These are phyloP conservation scores for Trypanosoma scelopori DNA, from an alignment of 208 protist genomes.

Conservation along the genomic window DNA sequence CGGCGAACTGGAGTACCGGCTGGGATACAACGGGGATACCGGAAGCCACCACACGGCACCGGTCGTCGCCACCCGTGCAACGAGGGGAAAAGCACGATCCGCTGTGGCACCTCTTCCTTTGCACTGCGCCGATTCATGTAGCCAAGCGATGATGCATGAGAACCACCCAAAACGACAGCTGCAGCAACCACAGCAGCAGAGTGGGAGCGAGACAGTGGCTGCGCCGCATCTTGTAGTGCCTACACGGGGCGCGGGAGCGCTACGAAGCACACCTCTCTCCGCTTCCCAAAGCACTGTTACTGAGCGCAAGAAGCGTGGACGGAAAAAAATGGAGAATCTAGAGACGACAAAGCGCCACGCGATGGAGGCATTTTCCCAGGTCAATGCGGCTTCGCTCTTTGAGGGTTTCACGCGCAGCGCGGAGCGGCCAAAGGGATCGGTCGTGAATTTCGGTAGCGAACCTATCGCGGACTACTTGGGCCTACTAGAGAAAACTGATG, in stretches of 20 bases:
- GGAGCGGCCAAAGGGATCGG: conserved; percentile 19
- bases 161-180: neutral
- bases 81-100: neutral
- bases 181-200: neutral
- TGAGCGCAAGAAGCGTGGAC: conserved; percentile 15
- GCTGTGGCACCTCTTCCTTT: neutral
- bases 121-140: neutral
- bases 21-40: conserved; percentile 7
- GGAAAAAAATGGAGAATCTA: conserved; percentile 1
- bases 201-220: neutral
- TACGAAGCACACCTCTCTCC: neutral
- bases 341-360: conserved; percentile 10
- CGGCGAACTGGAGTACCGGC: conserved; percentile 14
- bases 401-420: conserved; percentile 16
- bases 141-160: neutral
- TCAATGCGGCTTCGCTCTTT: conserved; percentile 25
- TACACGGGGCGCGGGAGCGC: conserved; percentile 8
- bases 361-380: neutral
- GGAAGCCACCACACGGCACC: neutral
- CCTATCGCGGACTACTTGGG: conserved; percentile 34
- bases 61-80: neutral
- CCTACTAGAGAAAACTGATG: conserved; percentile 31
- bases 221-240: neutral
- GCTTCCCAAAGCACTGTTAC: conserved; percentile 10
- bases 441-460: conserved; percentile 36